Conservation (phyloP, 1,284 basidiomycete species). For the Sporisorium iseilematis-ciliati region DNA sequence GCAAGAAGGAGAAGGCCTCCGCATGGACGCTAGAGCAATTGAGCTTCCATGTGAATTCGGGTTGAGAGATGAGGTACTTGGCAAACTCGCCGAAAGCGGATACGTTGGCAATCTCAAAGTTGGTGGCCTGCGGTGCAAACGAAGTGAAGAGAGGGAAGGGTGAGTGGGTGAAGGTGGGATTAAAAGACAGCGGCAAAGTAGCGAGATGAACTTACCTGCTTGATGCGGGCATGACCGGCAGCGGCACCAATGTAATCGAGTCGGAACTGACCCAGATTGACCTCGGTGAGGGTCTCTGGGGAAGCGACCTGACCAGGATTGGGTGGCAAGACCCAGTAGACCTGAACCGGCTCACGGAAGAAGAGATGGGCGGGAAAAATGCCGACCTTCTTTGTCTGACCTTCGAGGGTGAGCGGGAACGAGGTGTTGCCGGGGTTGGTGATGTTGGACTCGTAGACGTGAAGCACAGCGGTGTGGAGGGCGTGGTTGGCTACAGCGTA, state of each 20-base stretch:
- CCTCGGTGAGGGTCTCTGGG: slow-evolving; percentile 57
- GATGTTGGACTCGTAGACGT: slow-evolving; percentile 69
- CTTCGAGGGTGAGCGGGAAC: slow-evolving; percentile 69
- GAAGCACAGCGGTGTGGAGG: slow-evolving; percentile 66
- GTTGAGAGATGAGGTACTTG: slow-evolving; percentile 76
- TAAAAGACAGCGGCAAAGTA: neutral
- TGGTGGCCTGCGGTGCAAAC: slow-evolving; percentile 51
- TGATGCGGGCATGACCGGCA: slow-evolving; percentile 69
- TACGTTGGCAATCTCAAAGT: slow-evolving; percentile 66
- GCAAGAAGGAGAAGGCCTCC: slow-evolving; percentile 74
- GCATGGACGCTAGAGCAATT: slow-evolving; percentile 75
- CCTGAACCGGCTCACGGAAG: slow-evolving; percentile 68
- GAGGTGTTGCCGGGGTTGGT: slow-evolving; percentile 63
- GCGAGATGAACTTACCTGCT: slow-evolving; percentile 57
- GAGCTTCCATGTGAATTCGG: slow-evolving; percentile 80
- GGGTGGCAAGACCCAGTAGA: slow-evolving; percentile 68
- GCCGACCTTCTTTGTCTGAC: slow-evolving; percentile 69
- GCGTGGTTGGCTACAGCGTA: slow-evolving; percentile 69
- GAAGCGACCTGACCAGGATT: slow-evolving; percentile 40
- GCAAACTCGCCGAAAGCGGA: slow-evolving; percentile 68
- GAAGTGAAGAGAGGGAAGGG: neutral
- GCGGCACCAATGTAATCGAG: slow-evolving; percentile 67
- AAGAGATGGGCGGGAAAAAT: slow-evolving; percentile 70
- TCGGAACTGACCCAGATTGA: slow-evolving; percentile 63
- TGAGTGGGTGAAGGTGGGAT: neutral